Evolutionary conservation across 345 rosid species (phyloP).

Genomic region (Eucalyptus guilfoylei): DNA sequence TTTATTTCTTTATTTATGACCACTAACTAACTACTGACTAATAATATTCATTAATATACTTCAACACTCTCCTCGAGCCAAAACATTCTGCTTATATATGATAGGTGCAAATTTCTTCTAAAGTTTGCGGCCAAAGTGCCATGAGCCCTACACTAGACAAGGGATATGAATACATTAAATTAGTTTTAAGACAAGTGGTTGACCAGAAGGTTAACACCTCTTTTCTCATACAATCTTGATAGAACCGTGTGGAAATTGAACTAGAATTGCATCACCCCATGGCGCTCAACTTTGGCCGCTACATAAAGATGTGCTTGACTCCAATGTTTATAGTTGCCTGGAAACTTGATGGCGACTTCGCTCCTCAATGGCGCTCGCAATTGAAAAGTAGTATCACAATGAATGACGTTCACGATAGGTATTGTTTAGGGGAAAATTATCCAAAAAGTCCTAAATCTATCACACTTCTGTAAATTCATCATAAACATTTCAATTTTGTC

Average conservation of each 20-base stretch:
- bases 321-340: not conserved
- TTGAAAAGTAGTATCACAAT: not conserved
- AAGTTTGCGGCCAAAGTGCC: not conserved
- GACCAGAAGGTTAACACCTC: not conserved
- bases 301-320: not conserved
- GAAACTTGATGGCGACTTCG: not conserved
- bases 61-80: not conserved
- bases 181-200: not conserved
- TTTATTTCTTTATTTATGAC: not conserved
- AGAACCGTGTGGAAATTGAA: not conserved
- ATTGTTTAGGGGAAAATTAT: not conserved
- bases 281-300: not conserved
- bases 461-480: too few relatives aligned
- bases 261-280: not conserved
- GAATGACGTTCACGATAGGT: not conserved
- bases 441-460: accelerated
- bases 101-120: not conserved
- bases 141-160: not conserved
- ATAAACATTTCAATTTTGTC: too few relatives aligned
- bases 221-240: not conserved
- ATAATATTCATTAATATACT: not conserved
- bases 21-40: not conserved
- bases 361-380: not conserved
- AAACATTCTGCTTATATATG: not conserved
- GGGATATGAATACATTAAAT: not conserved